Base-by-base conservation (phyloP, 2,329 filamentous ascomycete genomes). In the Apiospora hydei region DNA sequence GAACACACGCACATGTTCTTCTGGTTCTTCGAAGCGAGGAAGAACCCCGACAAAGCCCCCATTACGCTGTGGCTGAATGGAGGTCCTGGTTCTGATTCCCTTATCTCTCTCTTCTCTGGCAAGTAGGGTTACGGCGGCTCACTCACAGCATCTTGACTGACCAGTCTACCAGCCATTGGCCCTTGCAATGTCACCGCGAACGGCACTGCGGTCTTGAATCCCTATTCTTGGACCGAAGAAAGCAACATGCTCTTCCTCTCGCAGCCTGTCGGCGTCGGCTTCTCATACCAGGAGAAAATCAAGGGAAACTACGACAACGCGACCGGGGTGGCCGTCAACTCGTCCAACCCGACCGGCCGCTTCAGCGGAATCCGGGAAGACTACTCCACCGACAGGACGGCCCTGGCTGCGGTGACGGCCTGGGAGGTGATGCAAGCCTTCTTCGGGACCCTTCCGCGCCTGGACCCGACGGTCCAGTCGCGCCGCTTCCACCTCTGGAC, bases 211-310 rank as follows among this genome's bases (percentile, higher is more conserved):
- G 80, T 82, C 74, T 78, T 85, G 77, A 92, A 92, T 77, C 88
- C 88, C 6, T 87, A 89, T 80, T 85, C 85, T 10, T 92, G 88
- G 88, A 90, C 85, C 75, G 86, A 89, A 72, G 85, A 85, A 34
- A 88, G 86, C 47, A 91, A 90, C 77, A 82, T 92, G 77, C 81
- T 92, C 11, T 91, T 90, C 80, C 82, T 92, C 69, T 88, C 88
- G 70, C 89, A 91, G 79, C 89, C 89, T 11, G 82, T 88, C n/a
- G 88, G 87, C 43, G 85, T 87, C 43, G 89, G 88, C 3, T 88
- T 89, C 78, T 88, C 85, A 3, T 89, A 89, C 77, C 77, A 73
- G 34, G 76, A 77, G 16, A 71, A 75, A 43, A 77, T 80, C 14
- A 75, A 76, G 4, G 79, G 78, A 1, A 71, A 77, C 8, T 57